Base-by-base conservation (phyloP, 2,329 filamentous ascomycete genomes). In the Diaporthe citrichinensis region DNA sequence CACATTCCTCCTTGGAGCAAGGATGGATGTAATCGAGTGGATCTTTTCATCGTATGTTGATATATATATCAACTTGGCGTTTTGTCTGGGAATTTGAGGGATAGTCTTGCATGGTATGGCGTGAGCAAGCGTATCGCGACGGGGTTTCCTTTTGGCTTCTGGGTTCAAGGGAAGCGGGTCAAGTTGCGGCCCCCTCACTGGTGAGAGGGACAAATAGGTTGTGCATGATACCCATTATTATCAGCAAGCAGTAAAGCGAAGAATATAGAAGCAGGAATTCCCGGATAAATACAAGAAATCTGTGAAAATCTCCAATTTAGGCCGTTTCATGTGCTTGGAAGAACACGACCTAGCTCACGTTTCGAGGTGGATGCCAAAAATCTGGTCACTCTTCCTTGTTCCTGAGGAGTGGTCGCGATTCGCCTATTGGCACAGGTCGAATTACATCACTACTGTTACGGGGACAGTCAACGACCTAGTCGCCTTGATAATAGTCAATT, bases 181-280 rank as follows among this genome's bases (percentile, higher is more conserved):
- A 44, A 44, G 41, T 51, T 34, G 28, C 58, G 46, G 58, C 41
- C 69, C 65, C 39, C 58, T 62, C 58, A 34, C 58, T 65, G 58
- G 71, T 69, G 31, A 65, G 58, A 62, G 58, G 46, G 39, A 55
- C 39, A 59, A 39, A 34, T 31, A 71, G 46, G 34, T 69, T 71
- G 53, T 51, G 46, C 58, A 73, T 73, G 71, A 73, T 73, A 73
- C 71, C 71, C 58, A 73, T 73, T 55, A 20, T 65, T 73, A 73
- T 57, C 58, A 41, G 51, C 65, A 55, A 49, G n/a, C 6, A 55
- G n/a, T 20, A 34, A 20, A 34, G 34, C 36, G 25, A 55, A 20
- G 46, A 41, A 44, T 28, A 31, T 51, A 61, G 58, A 51, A 25
- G 34, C n/a, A 28, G 25, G 17, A n/a, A 44, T 14, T 44, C 15